Conservation (phyloP, 2,329 filamentous ascomycete genomes). For the Xylariaceae sp. region DNA sequence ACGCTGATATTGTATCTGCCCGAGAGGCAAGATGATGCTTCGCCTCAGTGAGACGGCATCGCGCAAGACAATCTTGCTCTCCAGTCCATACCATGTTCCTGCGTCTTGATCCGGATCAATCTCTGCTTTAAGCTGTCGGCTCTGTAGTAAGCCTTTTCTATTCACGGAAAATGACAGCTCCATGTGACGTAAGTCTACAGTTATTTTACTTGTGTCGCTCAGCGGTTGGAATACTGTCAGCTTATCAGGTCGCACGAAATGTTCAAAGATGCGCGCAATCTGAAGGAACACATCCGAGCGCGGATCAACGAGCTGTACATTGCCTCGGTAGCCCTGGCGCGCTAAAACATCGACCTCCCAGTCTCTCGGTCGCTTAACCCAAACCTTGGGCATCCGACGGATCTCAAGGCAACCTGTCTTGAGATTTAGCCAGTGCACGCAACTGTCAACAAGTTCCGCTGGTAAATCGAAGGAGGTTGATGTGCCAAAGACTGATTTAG, state of each 20-base stretch:
- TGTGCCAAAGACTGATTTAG: too few species aligned
- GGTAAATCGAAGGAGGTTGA: too few species aligned
- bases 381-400: too few species aligned
- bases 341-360: too few species aligned
- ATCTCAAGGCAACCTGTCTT: too few species aligned
- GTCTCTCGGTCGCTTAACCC: too few species aligned
- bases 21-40: conserved; percentile 61
- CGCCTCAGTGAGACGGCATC: conserved; percentile 49
- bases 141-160: conserved; percentile 48
- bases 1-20: conserved; percentile 39
- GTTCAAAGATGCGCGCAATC: conserved; percentile 51
- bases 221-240: conserved; percentile 56
- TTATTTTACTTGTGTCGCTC: conserved; percentile 35
- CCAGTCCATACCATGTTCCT: conserved; percentile 64
- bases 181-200: conserved; percentile 56
- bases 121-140: conserved; percentile 53
- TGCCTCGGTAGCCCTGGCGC: too few species aligned
- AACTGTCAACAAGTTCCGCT: too few species aligned
- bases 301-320: conserved; percentile 61
- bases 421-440: too few species aligned
- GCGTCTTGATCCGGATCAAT: conserved; percentile 64
- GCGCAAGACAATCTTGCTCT: conserved; percentile 62
- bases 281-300: conserved; percentile 46
- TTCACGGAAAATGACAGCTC: conserved; percentile 61
- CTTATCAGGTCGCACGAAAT: conserved; percentile 52